Evolutionary conservation across 2,329 filamentous ascomycete genomes (phyloP).

Genomic region (Gnomoniopsis sp.): DNA sequence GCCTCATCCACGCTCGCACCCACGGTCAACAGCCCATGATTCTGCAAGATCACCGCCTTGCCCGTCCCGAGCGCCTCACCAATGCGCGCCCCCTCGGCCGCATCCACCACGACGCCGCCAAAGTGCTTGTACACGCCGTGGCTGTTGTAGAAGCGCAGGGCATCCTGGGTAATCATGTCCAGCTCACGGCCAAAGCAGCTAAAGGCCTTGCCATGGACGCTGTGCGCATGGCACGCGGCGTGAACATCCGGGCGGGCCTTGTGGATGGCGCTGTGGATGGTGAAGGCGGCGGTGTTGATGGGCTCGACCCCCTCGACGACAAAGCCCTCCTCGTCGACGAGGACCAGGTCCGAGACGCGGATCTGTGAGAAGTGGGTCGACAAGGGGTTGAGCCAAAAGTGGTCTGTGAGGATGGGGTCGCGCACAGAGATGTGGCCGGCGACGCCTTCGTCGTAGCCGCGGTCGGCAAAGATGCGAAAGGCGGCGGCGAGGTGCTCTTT

Average conservation of each 20-base stretch:
- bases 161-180: conserved; percentile 67
- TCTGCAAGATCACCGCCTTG: conserved; percentile 63
- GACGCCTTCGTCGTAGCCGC: conserved; percentile 60
- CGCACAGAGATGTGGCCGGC: conserved; percentile 50
- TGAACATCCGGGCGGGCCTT: conserved; percentile 62
- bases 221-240: conserved; percentile 67
- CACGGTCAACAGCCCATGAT: conserved; percentile 69
- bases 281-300: conserved; percentile 65
- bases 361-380: conserved; percentile 64
- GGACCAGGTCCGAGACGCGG: conserved; percentile 64
- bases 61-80: conserved; percentile 58
- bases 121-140: conserved; percentile 62
- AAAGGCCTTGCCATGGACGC: conserved; percentile 63
- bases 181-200: conserved; percentile 58
- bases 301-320: conserved; percentile 63
- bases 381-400: conserved; percentile 48
- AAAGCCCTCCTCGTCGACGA: conserved; percentile 58
- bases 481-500: conserved; percentile 55
- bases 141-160: conserved; percentile 61
- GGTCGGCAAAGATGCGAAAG: conserved; percentile 58
- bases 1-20: conserved; percentile 71
- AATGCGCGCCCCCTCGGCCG: conserved; percentile 62
- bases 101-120: conserved; percentile 49
- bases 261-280: conserved; percentile 66
- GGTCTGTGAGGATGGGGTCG: conserved; percentile 21